phyloP scores from a whole-genome alignment of 2,329 filamentous ascomycete genomes.

The Calonectria henricotiae region DNA sequence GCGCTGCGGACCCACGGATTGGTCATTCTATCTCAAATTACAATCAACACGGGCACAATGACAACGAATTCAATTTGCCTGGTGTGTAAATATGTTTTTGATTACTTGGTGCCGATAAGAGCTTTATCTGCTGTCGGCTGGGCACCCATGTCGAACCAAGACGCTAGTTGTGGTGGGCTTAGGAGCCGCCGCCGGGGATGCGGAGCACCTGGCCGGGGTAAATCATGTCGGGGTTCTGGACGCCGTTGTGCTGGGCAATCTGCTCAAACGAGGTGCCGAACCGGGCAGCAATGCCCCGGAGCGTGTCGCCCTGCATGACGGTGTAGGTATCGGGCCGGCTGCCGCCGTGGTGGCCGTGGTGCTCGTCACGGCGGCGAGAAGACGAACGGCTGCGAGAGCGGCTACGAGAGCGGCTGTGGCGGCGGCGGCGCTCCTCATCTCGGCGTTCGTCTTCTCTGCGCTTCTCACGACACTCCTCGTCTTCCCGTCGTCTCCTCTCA shows the following conservation, averaged over 20 bases:
- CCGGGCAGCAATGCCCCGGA: conserved; percentile 58
- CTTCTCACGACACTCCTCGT: conserved; percentile 37
- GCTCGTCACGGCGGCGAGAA: conserved; percentile 37
- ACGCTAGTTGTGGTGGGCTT: neutral
- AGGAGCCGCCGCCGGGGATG: conserved; percentile 52
- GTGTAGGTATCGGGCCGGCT: conserved; percentile 55
- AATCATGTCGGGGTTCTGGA: conserved; percentile 62
- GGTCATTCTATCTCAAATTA: no score
- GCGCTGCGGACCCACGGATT: no score
- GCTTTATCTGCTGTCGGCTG: neutral
- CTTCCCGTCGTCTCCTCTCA: conserved; percentile 38
- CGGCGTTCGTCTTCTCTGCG: conserved; percentile 1
- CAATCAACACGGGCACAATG: no score
- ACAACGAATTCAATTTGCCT: no score
- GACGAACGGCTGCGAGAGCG: conserved; percentile 19
- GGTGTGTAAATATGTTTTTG: no score
- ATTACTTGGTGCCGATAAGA: neutral
- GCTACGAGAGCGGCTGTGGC: conserved; percentile 17
- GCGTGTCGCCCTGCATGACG: conserved; percentile 62
- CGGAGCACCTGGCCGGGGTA: conserved; percentile 61
- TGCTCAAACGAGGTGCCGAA: conserved; percentile 59
- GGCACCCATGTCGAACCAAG: no score
- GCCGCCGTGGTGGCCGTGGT: conserved; percentile 58
- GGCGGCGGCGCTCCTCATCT: conserved; percentile 40
- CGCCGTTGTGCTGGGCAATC: conserved; percentile 59